Base-by-base conservation (phyloP, 176 grass and related monocot species). In the Carex myosuroides region DNA sequence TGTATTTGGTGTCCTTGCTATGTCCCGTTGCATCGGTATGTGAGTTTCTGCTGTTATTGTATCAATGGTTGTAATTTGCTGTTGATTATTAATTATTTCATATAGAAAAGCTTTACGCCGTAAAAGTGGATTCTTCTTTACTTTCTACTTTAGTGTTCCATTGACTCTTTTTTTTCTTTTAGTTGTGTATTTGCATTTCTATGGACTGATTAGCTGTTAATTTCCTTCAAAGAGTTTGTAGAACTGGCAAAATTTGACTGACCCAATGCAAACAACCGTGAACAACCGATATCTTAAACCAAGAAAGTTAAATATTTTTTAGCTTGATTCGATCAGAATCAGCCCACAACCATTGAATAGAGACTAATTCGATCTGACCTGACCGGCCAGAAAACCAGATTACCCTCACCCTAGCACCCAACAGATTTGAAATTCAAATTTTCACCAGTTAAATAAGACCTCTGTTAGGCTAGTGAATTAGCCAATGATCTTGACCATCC, bases 1-100 rank as follows among this genome's bases (percentile, higher is more conserved):
- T 39, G 93, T 95, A 48, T 87, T 78, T 24, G 93, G 90, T 89
- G 88, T 95, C 84, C 93, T 95, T 80, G 90, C 93, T 73, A 95
- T 95, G 90, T 92, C 93, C 1, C 87, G 90, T 46, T 89, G 90
- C 32, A 91, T 95, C 0, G 93, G 93, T 95, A 92, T 75, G 85
- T 33, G 60, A 64, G 0, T 65, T 65, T 65, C 7, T 65, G 3
- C 13, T 65, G 63, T 65, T 65, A 41, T 13, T 68, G 32, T 59
- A 50, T 50, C 9, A 50, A 50, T 81, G 57, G 60, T 13, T 81
- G 14, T 81, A 21, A 20, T 11, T 62, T 24, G 6, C 18, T 60
- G 29, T 29, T 60, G 20, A 62, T 62, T 24, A 24, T 62, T 62
- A 22, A 24, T 62, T 62, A 22, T 10, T 62, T 24, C 60, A 62